Evolutionary conservation across 768 basidiomycete species (phyloP), one percentile per base, ranked within the genome.

Genomic region (Rhodotorula kratochvilovae): DNA sequence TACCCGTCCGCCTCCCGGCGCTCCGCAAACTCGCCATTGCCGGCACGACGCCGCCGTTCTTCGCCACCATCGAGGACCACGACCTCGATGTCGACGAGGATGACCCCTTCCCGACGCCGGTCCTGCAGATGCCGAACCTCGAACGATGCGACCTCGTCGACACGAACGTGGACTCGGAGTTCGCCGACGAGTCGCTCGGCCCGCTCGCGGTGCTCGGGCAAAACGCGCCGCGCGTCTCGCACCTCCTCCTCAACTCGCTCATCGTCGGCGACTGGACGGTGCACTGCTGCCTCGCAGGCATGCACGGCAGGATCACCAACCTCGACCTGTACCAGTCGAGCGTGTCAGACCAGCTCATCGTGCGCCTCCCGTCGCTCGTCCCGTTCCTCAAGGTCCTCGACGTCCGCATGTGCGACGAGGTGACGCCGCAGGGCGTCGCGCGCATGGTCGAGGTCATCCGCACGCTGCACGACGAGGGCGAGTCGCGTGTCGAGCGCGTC

Each of bases 401-500:
- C 64, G 69, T 74, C 5, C 67, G 66, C 23, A 0, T 0, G 3
- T 71, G 65, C 42, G 11, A 19, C 23, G 51, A 66, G 6, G 55
- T 71, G 27, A 29, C 63, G 6, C 57, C 48, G 21, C 69, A 70
- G 27, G 63, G 66, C 39, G 66, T 71, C 48, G 73, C 73, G 21
- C 66, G 73, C 16, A 36, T 61, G 39, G 73, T 71, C 67, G 69
- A 74, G 60, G 63, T 66, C 33, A 46, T 70, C 27, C 63, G 66
- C 0, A 10, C 25, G 12, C 33, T 35, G 15, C 23, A 39, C 36
- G 68, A 67, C 42, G 65, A 66, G 43, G 68, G 69, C 39, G 27
- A 33, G 25, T 55, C 23, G 11, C 43, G 57, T 35, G 10, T 74
- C 60, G 48, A 57, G 42, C 10, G 36, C 1, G 69, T 74, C 23